Percentiles rank a stretch among this genome's conserved stretches.
phyloP scores from a whole-genome alignment of 2,329 filamentous ascomycete genomes.

The Paecilomyces formosus region DNA sequence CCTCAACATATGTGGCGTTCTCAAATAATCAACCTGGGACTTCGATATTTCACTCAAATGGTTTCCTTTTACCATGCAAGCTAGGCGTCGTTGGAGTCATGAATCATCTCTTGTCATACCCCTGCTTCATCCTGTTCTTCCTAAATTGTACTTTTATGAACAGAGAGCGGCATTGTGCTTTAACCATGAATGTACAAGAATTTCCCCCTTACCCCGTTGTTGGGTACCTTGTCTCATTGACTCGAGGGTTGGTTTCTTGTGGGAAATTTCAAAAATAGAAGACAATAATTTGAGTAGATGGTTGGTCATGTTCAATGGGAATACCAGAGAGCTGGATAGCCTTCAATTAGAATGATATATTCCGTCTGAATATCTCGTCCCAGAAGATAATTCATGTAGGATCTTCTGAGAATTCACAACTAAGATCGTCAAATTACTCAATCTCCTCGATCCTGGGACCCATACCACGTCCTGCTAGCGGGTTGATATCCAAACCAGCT shows the following conservation, averaged over 20 bases:
- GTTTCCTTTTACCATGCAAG: background rate
- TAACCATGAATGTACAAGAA: background rate
- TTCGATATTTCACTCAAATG: background rate
- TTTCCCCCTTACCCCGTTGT: background rate
- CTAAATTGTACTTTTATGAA: background rate
- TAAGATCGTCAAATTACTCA: conserved; percentile 19
- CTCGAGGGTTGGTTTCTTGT: background rate
- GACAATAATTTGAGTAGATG: background rate
- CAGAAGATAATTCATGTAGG: background rate
- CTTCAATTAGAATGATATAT: background rate
- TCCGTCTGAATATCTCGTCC: background rate
- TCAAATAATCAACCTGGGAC: background rate
- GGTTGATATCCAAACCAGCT: conserved; percentile 30
- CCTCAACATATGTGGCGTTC: background rate
- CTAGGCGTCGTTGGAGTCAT: background rate
- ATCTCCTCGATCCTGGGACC: conserved; percentile 36
- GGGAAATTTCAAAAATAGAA: background rate
- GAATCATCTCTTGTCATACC: background rate
- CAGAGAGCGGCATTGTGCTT: background rate
- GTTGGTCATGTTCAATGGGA: background rate
- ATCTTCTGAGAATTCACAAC: conserved; percentile 5
- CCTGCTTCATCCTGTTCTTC: background rate
- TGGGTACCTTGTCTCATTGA: background rate
- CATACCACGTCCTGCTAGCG: conserved; percentile 16
- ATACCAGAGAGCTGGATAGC: background rate